These are phyloP conservation scores for Fusarium tricinctum DNA, from an alignment of 2,329 filamentous ascomycete genomes.

Conservation along the genomic window DNA sequence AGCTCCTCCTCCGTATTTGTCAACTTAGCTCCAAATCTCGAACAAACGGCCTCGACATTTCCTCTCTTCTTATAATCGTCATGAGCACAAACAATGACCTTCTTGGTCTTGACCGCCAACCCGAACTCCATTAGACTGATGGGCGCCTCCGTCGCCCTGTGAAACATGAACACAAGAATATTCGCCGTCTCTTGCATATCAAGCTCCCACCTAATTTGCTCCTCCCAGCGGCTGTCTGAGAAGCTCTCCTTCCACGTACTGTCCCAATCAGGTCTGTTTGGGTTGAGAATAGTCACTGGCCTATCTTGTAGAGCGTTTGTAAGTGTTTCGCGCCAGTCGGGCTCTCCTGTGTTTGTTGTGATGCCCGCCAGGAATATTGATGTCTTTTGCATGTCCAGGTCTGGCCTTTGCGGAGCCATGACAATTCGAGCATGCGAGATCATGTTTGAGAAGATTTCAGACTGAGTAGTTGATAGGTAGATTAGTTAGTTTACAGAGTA, in stretches of 20 bases:
- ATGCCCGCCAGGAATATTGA: slow-evolving; percentile 72
- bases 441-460: not conserved
- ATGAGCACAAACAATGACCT: slow-evolving; percentile 67
- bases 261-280: slow-evolving; percentile 70
- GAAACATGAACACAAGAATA: slow-evolving; percentile 70
- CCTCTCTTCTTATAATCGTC: slow-evolving; percentile 69
- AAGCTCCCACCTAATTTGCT: slow-evolving; percentile 74
- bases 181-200: slow-evolving; percentile 66
- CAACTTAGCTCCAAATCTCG: slow-evolving; percentile 61
- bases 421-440: not conserved
- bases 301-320: slow-evolving; percentile 57
- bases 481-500: too few species aligned
- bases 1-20: slow-evolving; percentile 60
- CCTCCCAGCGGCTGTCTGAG: slow-evolving; percentile 60
- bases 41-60: slow-evolving; percentile 71
- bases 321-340: slow-evolving; percentile 67
- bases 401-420: slow-evolving; percentile 20
- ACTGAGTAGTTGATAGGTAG: too few species aligned
- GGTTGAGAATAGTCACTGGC: slow-evolving; percentile 70
- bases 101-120: slow-evolving; percentile 63
- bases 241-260: slow-evolving; percentile 65
- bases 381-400: not conserved
- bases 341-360: slow-evolving; percentile 59
- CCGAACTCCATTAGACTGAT: slow-evolving; percentile 74
- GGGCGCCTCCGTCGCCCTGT: slow-evolving; percentile 65